These are phyloP conservation scores for Septoria petroselini DNA, from an alignment of 2,329 filamentous ascomycete genomes.

Conservation along the genomic window DNA sequence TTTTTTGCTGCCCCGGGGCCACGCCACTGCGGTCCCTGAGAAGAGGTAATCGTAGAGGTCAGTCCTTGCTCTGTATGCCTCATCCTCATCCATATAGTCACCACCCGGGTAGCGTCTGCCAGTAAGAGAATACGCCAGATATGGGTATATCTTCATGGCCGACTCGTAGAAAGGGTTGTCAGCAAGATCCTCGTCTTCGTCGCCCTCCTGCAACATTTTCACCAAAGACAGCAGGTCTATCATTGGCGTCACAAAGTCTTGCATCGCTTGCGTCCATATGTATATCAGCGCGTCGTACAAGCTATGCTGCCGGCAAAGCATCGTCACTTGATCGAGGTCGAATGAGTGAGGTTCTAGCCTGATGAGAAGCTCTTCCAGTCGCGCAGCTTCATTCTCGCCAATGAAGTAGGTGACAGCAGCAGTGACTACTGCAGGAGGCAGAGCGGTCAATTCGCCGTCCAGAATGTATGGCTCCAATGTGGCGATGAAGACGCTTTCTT, in stretches of 20 bases:
- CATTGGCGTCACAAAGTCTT: slow-evolving; percentile 86
- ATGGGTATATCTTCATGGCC: slow-evolving; percentile 89
- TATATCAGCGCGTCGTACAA: slow-evolving; percentile 95
- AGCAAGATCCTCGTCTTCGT: slow-evolving; percentile 55
- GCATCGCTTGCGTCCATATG: slow-evolving; percentile 88
- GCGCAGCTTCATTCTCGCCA: slow-evolving; percentile 67
- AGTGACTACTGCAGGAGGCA: slow-evolving; percentile 84
- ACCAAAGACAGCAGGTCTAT: slow-evolving; percentile 72
- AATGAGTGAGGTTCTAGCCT: slow-evolving; percentile 86
- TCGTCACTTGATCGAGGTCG: slow-evolving; percentile 89
- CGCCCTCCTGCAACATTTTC: slow-evolving; percentile 52
- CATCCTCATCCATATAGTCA: slow-evolving; percentile 66
- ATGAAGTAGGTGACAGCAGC: slow-evolving; percentile 80
- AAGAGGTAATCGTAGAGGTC: slow-evolving; percentile 93
- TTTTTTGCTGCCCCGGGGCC: slow-evolving; percentile 65
- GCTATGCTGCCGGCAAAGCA: slow-evolving; percentile 83
- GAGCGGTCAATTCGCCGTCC: slow-evolving; percentile 66
- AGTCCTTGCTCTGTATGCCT: slow-evolving; percentile 73
- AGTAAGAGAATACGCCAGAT: slow-evolving; percentile 86
- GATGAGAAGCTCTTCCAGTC: slow-evolving; percentile 91
- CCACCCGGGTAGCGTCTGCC: slow-evolving; percentile 89
- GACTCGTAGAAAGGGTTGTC: slow-evolving; percentile 56
- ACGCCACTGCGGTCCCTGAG: slow-evolving; percentile 71
- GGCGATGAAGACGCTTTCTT: slow-evolving; percentile 76
- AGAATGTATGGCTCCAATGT: slow-evolving; percentile 85